phyloP scores from a whole-genome alignment of 805 yeast species.

The Wickerhamomyces canadensis region DNA sequence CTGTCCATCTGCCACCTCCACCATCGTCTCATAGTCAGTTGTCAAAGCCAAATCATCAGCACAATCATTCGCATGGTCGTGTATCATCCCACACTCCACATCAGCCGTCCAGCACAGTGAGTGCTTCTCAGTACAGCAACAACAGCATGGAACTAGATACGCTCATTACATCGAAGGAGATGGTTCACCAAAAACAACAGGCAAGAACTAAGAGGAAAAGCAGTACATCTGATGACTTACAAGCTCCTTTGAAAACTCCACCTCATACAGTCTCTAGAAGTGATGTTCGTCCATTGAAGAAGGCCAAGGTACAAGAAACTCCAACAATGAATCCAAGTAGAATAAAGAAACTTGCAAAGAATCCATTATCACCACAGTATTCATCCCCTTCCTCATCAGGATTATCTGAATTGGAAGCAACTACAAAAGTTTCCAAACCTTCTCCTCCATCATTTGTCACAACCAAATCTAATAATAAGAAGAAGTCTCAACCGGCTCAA shows the following conservation, averaged over 20 bases:
- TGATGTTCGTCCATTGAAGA: constrained; percentile 10
- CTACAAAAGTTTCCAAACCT: background rate
- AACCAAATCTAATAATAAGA: constrained; percentile 6
- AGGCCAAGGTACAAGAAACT: constrained; percentile 17
- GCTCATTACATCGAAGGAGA: background rate
- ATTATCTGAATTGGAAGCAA: background rate
- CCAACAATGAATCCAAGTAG: constrained; percentile 20
- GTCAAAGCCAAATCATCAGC: background rate
- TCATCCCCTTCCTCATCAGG: constrained; percentile 20
- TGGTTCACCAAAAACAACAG: background rate
- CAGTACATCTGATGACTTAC: constrained; percentile 9
- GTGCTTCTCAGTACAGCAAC: too few relatives aligned
- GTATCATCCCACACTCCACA: too few relatives aligned
- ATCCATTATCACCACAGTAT: constrained; percentile 24
- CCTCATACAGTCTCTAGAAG: constrained; percentile 23
- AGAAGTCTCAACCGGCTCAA: constrained; percentile 8
- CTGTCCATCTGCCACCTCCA: constrained; percentile 37
- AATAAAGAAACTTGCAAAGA: constrained; percentile 13
- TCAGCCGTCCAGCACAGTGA: background rate
- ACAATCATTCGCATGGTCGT: too few relatives aligned
- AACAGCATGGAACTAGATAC: constrained; percentile 1
- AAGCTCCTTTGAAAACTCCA: constrained; percentile 22
- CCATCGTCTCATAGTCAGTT: constrained; percentile 22
- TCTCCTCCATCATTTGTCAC: background rate
- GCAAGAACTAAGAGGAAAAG: constrained; percentile 7